Base-by-base conservation (phyloP, 139 green algal species). In the Yamagishiella unicocca region DNA sequence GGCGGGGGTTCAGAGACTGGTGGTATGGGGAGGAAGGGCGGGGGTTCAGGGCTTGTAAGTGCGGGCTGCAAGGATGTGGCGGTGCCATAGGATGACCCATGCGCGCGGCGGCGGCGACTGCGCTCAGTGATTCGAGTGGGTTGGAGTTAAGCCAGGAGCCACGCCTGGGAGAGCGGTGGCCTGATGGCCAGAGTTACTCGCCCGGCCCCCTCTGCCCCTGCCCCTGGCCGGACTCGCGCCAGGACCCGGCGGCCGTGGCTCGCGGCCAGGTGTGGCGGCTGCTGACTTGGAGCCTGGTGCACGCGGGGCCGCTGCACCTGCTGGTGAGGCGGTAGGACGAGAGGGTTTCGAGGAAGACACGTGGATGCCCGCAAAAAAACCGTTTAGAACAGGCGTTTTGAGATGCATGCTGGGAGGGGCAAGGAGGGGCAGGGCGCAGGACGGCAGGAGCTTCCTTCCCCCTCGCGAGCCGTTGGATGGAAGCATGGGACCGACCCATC, bases 201-300 rank as follows among this genome's bases (percentile, higher is more conserved):
- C 9, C 24, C 14, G 8, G 40, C 70, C 38, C 9, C 10, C 24
- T 1, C 2, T 54, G 17, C 19, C 38, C 38, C 43, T 29, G 1
- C 4, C 25, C 72, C 5, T n/a, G n/a, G n/a, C n/a, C n/a, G n/a
- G n/a, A n/a, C n/a, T n/a, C n/a, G n/a, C n/a, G n/a, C n/a, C 79
- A 85, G 79, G 61, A 85, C 61, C 79, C n/a, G 1, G 27, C n/a
- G 2, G 61, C 79, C n/a, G 29, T 85, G 4, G 19, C 3, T 12
- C 61, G 62, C 5, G 79, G 79, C n/a, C 79, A 85, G 79, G 25
- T 75, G 58, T 85, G 79, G 79, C 79, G 79, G 31, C 42, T 85
- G 55, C 29, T 72, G 22, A 85, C 37, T 8, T 85, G 79, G 79
- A 64, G 29, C 12, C 42, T 76, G 42, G 61, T 76, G 79, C 79